Evolutionary conservation across 306 rosid genomes (phyloP).

Genomic region (Vigna unguiculata): DNA sequence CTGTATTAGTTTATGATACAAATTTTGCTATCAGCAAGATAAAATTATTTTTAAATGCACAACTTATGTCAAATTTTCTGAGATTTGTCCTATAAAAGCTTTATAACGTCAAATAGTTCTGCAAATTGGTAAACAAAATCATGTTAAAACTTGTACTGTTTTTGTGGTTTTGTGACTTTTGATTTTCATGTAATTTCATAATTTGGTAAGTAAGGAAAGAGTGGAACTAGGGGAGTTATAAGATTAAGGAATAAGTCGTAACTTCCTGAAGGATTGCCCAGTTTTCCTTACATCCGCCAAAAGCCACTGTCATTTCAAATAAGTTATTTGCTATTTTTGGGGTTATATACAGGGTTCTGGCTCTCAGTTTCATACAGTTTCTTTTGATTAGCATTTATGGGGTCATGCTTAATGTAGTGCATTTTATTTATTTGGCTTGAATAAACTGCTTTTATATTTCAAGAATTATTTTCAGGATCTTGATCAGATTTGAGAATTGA

Average conservation of each 20-base stretch:
- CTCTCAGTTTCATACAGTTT: background rate
- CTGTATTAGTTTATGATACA: background rate
- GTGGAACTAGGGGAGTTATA: background rate
- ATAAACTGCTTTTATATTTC: background rate
- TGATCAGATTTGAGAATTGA: conserved; percentile 2
- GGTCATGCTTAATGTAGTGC: background rate
- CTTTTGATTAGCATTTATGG: conserved; percentile 31
- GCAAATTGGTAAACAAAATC: background rate
- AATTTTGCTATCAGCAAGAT: background rate
- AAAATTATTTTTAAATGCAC: conserved; percentile 5
- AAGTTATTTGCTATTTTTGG: conserved; percentile 3
- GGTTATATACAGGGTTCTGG: conserved; percentile 18
- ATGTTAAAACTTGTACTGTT: background rate
- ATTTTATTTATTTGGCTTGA: background rate
- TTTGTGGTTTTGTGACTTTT: conserved; percentile 3
- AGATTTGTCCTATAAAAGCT: conserved; percentile 18
- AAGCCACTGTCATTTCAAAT: conserved; percentile 8
- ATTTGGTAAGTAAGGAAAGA: background rate
- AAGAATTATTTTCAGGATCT: conserved; percentile 1
- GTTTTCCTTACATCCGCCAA: background rate
- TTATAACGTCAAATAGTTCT: conserved; percentile 6
- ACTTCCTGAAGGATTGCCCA: conserved; percentile 27
- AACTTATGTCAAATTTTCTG: background rate
- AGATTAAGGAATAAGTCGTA: conserved; percentile 7
- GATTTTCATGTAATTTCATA: background rate